Conservation (phyloP, 768 basidiomycete species). For the Russula griseocarnosa region DNA sequence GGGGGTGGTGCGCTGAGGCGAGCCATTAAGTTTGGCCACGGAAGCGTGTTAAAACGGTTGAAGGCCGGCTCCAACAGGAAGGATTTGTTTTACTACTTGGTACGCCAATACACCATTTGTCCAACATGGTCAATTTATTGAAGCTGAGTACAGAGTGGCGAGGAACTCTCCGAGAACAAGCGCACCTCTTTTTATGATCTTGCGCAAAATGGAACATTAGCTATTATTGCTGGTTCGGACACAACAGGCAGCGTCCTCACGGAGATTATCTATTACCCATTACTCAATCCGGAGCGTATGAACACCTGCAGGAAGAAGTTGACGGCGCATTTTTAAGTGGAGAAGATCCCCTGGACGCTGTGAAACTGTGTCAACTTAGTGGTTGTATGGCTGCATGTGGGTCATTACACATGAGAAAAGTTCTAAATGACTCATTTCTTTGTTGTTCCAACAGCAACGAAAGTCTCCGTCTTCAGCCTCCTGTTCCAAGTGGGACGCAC, state of each 20-base stretch:
- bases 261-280: slow-evolving; percentile 38
- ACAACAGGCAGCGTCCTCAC: slow-evolving; percentile 40
- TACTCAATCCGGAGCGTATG: slow-evolving; percentile 34
- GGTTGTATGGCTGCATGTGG: slow-evolving; percentile 25
- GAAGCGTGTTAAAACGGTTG: slow-evolving; percentile 5
- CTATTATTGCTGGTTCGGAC: slow-evolving; percentile 44
- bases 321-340: slow-evolving; percentile 15
- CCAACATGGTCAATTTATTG: not conserved
- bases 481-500: slow-evolving; percentile 47
- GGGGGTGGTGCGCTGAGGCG: not conserved
- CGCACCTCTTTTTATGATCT: slow-evolving; percentile 25
- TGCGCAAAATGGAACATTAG: slow-evolving; percentile 38
- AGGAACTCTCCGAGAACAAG: slow-evolving; percentile 14
- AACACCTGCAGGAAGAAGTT: slow-evolving; percentile 19
- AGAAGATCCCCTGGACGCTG: slow-evolving; percentile 22
- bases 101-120: slow-evolving; percentile 22
- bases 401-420: not conserved
- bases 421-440: too few relatives aligned
- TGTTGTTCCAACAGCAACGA: too few relatives aligned
- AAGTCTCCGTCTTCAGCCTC: slow-evolving; percentile 32
- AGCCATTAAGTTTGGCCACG: not conserved
- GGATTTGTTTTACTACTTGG: slow-evolving; percentile 42
- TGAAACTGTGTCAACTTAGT: slow-evolving; percentile 15
- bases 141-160: slow-evolving; percentile 9
- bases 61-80: slow-evolving; percentile 25